Percentiles rank a stretch among this genome's conserved stretches.
Conservation (phyloP, 495 filamentous ascomycete species). For the Pyronema domesticum region DNA sequence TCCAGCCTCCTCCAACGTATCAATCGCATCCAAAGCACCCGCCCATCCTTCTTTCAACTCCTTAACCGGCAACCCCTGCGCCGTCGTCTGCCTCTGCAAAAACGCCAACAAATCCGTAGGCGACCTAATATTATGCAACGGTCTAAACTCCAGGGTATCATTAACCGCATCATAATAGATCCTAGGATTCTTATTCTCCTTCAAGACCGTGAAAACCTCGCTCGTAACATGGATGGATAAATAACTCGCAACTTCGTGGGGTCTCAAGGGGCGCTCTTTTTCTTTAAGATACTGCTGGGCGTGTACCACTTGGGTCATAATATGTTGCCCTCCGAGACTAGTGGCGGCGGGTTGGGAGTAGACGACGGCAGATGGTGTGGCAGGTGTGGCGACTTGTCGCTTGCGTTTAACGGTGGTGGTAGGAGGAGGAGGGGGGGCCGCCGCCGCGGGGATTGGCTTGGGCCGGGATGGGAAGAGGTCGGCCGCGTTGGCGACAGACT, state of each 20-base stretch:
- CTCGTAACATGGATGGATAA: slow-evolving; percentile 56
- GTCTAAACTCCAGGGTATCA: slow-evolving; percentile 61
- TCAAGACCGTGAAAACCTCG: slow-evolving; percentile 28
- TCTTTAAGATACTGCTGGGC: slow-evolving; percentile 69
- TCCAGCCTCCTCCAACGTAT: slow-evolving; percentile 55
- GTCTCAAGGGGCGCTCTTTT: slow-evolving; percentile 51
- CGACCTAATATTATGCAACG: slow-evolving; percentile 58
- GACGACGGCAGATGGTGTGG: slow-evolving; percentile 28
- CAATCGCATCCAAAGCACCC: slow-evolving; percentile 57
- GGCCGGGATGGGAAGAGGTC: slow-evolving; percentile 15
- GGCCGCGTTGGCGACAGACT: slow-evolving; percentile 27
- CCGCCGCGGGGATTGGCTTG: slow-evolving; percentile 1
- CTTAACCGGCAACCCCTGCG: slow-evolving; percentile 60
- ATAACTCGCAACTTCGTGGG: slow-evolving; percentile 57
- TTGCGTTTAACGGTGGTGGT: slow-evolving; percentile 12
- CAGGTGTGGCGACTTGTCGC: slow-evolving; percentile 11
- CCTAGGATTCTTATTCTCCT: slow-evolving; percentile 35
- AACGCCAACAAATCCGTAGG: slow-evolving; percentile 57
- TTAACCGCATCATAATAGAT: slow-evolving; percentile 31
- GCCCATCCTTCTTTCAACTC: slow-evolving; percentile 92
- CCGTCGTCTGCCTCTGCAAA: slow-evolving; percentile 65
- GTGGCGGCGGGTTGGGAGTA: slow-evolving; percentile 66
- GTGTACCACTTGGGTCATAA: slow-evolving; percentile 70
- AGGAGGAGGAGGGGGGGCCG: slow-evolving; percentile 1
- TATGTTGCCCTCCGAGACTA: slow-evolving; percentile 49